Evolutionary conservation across 176 grass and related monocot species (phyloP), one percentile per base, ranked within the genome.

Genomic region (Areca catechu): DNA sequence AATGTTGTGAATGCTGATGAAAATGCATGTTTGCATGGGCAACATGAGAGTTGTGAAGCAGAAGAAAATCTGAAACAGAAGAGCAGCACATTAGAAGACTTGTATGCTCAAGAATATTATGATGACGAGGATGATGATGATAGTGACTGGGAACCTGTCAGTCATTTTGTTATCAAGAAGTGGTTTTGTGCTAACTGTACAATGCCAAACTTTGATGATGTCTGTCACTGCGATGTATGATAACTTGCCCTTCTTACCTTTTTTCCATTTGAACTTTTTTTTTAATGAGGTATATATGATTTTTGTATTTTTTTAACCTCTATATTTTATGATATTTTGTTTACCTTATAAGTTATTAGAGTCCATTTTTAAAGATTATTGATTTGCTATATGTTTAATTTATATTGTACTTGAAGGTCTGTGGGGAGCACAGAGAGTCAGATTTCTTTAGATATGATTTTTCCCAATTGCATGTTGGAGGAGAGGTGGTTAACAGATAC

Each of bases 131-230:
- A 97, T 17, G 92, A 97, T 20, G 83, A 91, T 60, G 93, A 88
- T 63, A 84, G 65, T 51, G 93, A 97, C 17, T 97, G 86, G 86
- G 83, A 90, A 54, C 86, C 93, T 43, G 61, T 77, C 66, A 65
- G 54, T 77, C 51, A 51, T 37, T 62, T 77, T 77, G 75, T 65
- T 76, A 27, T 64, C 22, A 69, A 80, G 54, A 91, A 76, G 25
- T 85, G 80, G 83, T 91, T 82, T 80, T 97, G 93, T 70, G 62
- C 78, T 28, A 97, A 91, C 61, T 91, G 87, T 71, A 88, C 81
- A 51, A 50, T 82, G 62, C 78, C 77, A 75, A 91, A 82, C 60
- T 79, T 80, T 62, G 69, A 84, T 16, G 73, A 58, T 50, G 15
- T 82, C 58, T 16, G 51, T 65, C 24, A 78, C 62, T 91, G 93